Base-by-base conservation (phyloP, 805 yeast genomes). In the Saccharomyces paradoxus region DNA sequence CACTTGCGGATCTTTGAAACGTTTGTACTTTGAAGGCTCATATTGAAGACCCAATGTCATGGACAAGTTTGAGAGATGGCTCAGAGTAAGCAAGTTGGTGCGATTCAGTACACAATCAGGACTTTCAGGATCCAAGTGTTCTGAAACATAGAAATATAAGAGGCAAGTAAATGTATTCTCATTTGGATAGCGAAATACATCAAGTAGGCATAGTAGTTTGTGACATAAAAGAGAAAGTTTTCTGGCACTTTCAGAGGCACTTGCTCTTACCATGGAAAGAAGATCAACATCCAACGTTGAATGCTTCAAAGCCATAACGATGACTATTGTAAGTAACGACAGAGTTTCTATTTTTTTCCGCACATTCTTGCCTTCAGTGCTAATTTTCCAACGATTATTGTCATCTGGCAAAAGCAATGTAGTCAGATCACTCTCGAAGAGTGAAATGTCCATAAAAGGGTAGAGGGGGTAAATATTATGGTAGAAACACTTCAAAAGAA, bases 401-500 rank as follows among this genome's bases (percentile, higher is more conserved):
- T 26, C 27, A 5, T 26, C 27, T 26, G 3, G 27, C 5, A 26
- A 26, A 26, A 26, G 27, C 27, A 26, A 26, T 3, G 4, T 26
- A 26, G 27, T 26, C 31, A 59, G 46, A n/a, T 52, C 46, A 3
- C 48, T 44, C 37, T 56, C 59, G 46, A 61, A 61, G 2, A 49
- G 9, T 2, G 51, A 44, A 27, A 61, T 58, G 30, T 62, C 64
- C 46, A 63, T 53, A 28, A 58, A 53, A 17, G 67, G 66, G 32
- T 50, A 61, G 37, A 61, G 55, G 31, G 67, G 67, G 37, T 62
- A 63, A 17, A 63, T 54, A 14, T 61, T 55, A 30, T 60, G 53
- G 46, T 62, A 62, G 41, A 63, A 63, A 2, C 50, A 50, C 27
- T 44, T 56, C 17, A 63, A 44, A 26, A 55, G 49, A 4, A 37